phyloP scores from a whole-genome alignment of 106 monocot species.

The Gastrodia elata region DNA sequence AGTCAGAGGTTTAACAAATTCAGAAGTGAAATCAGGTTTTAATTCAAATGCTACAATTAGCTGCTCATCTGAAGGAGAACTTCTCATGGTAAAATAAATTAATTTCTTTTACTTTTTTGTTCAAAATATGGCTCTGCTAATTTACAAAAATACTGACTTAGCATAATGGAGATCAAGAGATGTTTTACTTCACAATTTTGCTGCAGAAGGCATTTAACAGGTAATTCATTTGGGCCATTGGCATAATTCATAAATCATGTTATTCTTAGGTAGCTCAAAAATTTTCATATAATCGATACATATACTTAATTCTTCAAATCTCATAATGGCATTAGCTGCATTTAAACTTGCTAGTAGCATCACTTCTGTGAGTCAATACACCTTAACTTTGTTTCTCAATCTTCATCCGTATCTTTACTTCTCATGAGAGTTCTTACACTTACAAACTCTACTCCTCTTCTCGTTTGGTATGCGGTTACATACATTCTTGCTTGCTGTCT shows the following conservation, averaged over 20 bases:
- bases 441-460: background rate
- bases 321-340: background rate
- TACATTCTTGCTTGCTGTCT: background rate
- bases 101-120: background rate
- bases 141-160: conserved; percentile 15
- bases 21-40: conserved; percentile 14
- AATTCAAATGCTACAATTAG: conserved; percentile 24
- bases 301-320: background rate
- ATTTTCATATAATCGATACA: background rate
- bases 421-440: background rate
- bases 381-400: background rate
- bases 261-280: background rate
- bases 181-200: conserved; percentile 44
- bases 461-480: background rate
- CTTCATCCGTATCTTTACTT: background rate
- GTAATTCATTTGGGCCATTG: conserved; percentile 34
- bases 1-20: conserved; percentile 35
- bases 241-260: background rate
- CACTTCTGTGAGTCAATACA: background rate
- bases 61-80: conserved; percentile 63
- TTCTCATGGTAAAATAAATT: conserved; percentile 37
- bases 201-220: conserved; percentile 33
- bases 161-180: conserved; percentile 71
- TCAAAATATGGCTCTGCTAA: background rate
- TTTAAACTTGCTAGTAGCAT: background rate